phyloP scores from a whole-genome alignment of 2,329 filamentous ascomycete species.

The Colletotrichum cereale region DNA sequence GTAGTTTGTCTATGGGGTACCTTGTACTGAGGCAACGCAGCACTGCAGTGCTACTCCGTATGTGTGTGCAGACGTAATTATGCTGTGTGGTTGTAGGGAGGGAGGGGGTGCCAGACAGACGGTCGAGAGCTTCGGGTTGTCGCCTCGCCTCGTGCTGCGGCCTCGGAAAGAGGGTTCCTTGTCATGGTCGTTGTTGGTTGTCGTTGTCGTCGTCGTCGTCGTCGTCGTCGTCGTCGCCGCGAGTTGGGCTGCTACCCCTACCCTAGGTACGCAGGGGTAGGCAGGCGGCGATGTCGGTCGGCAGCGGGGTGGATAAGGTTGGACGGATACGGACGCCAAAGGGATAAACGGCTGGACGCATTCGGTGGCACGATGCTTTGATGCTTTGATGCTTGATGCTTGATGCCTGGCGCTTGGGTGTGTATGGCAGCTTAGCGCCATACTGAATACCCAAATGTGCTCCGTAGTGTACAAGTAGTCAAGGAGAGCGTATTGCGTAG shows the following conservation, averaged over 20 bases:
- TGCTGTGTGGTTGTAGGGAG: neutral
- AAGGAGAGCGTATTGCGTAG: neutral
- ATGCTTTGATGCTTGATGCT: conserved; percentile 3
- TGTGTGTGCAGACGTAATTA: neutral
- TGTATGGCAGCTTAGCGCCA: conserved; percentile 5
- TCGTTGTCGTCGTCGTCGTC: conserved; percentile 5
- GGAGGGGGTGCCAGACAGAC: neutral
- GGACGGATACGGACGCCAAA: conserved; percentile 33
- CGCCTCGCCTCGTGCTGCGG: conserved; percentile 7
- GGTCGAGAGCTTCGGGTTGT: conserved; percentile 11
- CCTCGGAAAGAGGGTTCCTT: conserved; percentile 2
- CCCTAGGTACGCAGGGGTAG: conserved; percentile 33
- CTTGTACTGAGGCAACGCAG: neutral
- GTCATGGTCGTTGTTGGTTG: neutral
- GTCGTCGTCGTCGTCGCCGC: conserved; percentile 7
- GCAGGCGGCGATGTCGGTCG: neutral
- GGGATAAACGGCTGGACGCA: conserved; percentile 29
- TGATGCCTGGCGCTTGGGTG: conserved; percentile 12
- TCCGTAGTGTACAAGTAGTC: too few relatives aligned
- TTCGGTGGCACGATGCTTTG: conserved; percentile 29
- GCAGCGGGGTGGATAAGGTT: conserved; percentile 17
- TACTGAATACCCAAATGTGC: too few relatives aligned
- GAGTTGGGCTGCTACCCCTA: conserved; percentile 18
- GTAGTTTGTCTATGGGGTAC: neutral
- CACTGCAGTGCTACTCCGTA: too few relatives aligned